Evolutionary conservation across 2,329 filamentous ascomycete genomes (phyloP).

Genomic region (Boeremia lycopersici): DNA sequence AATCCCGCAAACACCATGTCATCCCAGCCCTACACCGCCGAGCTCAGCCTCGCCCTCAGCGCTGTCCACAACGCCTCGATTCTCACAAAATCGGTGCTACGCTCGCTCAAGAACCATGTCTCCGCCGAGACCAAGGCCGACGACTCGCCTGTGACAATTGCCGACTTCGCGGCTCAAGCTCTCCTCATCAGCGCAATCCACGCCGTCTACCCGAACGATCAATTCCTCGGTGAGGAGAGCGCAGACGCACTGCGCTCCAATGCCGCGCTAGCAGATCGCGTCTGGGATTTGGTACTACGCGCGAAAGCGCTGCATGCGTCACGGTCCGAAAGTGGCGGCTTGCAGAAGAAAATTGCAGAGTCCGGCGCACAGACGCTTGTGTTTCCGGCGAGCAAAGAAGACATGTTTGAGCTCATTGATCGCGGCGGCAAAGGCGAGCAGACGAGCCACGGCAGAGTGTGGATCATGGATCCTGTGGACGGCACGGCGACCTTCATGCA

Average conservation of each 20-base stretch:
- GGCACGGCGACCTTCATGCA: constrained; percentile 67
- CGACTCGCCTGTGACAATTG: constrained; percentile 65
- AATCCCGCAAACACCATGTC: constrained; percentile 8
- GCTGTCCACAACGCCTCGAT: constrained; percentile 63
- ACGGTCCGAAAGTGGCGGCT: constrained; percentile 25
- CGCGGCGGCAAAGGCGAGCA: constrained; percentile 60
- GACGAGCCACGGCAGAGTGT: constrained; percentile 55
- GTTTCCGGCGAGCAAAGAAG: constrained; percentile 55
- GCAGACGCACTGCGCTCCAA: constrained; percentile 60
- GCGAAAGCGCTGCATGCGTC: constrained; percentile 39
- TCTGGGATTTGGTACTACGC: constrained; percentile 60
- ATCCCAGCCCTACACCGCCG: constrained; percentile 28
- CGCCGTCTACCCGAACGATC: constrained; percentile 59
- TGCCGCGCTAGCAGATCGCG: constrained; percentile 55
- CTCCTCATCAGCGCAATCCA: constrained; percentile 64
- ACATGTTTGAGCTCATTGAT: constrained; percentile 68
- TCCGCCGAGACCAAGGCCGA: constrained; percentile 63
- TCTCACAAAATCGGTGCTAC: constrained; percentile 62
- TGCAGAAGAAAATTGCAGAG: constrained; percentile 19
- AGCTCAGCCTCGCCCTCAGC: constrained; percentile 40
- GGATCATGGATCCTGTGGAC: constrained; percentile 70
- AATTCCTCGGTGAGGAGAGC: constrained; percentile 68
- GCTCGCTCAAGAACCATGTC: constrained; percentile 53
- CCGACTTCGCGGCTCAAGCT: constrained; percentile 68
- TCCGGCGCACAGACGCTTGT: constrained; percentile 16